Evolutionary conservation across 495 filamentous ascomycete genomes (phyloP), one percentile per base, ranked within the genome.

Genomic region (Penicillium desertorum): DNA sequence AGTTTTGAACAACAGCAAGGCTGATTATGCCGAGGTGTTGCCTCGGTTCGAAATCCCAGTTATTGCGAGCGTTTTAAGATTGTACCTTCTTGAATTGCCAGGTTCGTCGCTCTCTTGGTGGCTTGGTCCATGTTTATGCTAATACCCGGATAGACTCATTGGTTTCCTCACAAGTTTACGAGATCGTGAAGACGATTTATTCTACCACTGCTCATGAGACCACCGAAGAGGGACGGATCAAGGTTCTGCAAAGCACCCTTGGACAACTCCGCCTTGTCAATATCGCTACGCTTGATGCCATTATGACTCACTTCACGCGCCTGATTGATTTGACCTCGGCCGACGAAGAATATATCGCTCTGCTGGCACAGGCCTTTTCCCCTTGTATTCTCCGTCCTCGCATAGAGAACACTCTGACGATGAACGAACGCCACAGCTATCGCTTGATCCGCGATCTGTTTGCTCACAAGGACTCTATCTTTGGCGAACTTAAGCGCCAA

Each of bases 111-210:
- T 17, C 54, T 14, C 34, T 50, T 8, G 14, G 17, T 34, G n/a
- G 29, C 20, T 55, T 44, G 66, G 62, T 34, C 23, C 17, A 22
- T 12, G 25, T 7, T 44, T 4, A 34, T 22, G 27, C 50, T 68
- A 44, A 65, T 41, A n/a, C 11, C 17, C 20, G 11, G 12, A 16
- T 62, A 90, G 94, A 99, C 71, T 97, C 94, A 20, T 83, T 99
- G 56, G 95, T 99, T 59, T 98, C 95, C 47, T 96, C 91, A 23
- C 92, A 96, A 68, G 91, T 97, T 58, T 99, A 99, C 71, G 94
- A 99, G 79, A 97, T 99, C 68, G 88, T 99, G 63, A 91, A 96
- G 71, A 97, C 90, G 2, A 96, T 98, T 55, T 99, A 99, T 73
- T 79, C 79, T 16, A 78, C 80, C 20, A 88, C 85, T 50, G 91